Conservation (phyloP, 1,284 basidiomycete species). For the Salmacisia buchloeana region DNA sequence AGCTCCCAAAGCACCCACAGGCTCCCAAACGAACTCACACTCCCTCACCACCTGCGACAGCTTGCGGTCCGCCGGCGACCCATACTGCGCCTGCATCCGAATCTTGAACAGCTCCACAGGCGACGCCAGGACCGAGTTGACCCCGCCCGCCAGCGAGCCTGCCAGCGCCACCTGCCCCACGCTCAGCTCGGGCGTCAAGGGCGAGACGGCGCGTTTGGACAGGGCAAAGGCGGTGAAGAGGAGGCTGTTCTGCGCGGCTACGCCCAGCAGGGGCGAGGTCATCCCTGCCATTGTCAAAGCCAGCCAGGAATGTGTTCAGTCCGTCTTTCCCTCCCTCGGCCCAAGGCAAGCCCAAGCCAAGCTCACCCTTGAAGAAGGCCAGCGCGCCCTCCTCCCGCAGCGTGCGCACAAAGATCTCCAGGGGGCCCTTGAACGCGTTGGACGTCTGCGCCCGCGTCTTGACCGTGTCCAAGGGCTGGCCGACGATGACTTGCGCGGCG, state of each 20-base stretch:
- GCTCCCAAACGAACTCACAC: not conserved
- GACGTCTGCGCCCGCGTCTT: slow-evolving; percentile 33
- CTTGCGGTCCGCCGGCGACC: slow-evolving; percentile 58
- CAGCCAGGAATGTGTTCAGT: not conserved
- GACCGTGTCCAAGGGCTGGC: slow-evolving; percentile 37
- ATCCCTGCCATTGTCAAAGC: slow-evolving; percentile 60
- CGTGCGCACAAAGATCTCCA: slow-evolving; percentile 27
- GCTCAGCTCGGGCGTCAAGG: slow-evolving; percentile 69
- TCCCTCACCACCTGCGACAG: slow-evolving; percentile 65
- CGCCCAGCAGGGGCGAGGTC: slow-evolving; percentile 84
- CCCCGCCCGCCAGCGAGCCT: slow-evolving; percentile 83
- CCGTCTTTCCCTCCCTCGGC: too few species aligned
- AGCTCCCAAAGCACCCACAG: not conserved
- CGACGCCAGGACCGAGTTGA: slow-evolving; percentile 68
- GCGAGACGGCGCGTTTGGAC: slow-evolving; percentile 76
- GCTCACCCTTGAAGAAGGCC: slow-evolving; percentile 32
- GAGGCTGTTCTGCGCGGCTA: slow-evolving; percentile 91
- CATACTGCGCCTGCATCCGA: slow-evolving; percentile 94
- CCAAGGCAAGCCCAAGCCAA: not conserved
- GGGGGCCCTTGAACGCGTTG: slow-evolving; percentile 27
- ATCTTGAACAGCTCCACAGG: slow-evolving; percentile 71
- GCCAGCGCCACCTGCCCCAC: slow-evolving; percentile 74
- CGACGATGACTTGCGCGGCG: slow-evolving; percentile 35
- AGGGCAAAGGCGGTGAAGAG: slow-evolving; percentile 83
- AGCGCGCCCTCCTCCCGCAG: slow-evolving; percentile 23